phyloP scores from a whole-genome alignment of 495 filamentous ascomycete species.

The Neurospora terricola region DNA sequence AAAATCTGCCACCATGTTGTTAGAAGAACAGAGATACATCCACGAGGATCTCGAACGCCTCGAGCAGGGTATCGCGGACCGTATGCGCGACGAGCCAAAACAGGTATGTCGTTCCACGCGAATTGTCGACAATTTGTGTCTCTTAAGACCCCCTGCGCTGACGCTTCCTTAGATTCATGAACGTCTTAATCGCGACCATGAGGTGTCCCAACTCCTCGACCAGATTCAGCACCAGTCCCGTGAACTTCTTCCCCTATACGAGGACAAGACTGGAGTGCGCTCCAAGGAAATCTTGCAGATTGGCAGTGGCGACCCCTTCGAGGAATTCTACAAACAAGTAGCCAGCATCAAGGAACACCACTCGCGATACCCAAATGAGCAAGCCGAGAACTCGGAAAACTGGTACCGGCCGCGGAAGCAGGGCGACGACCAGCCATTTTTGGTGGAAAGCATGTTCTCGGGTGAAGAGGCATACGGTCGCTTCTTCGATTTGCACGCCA shows the following conservation, averaged over 20 bases:
- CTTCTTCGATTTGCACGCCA: constrained; percentile 74
- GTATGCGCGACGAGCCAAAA: constrained; percentile 76
- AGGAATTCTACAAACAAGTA: constrained; percentile 84
- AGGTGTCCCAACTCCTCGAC: constrained; percentile 74
- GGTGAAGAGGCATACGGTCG: constrained; percentile 89
- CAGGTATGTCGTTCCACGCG: constrained; percentile 49
- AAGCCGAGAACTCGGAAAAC: constrained; percentile 86
- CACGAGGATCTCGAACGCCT: constrained; percentile 93
- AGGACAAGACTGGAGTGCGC: constrained; percentile 60
- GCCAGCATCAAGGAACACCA: constrained; percentile 76
- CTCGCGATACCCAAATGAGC: constrained; percentile 84
- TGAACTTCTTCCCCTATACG: constrained; percentile 74
- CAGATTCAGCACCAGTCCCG: constrained; percentile 79
- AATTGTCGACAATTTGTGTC: neutral
- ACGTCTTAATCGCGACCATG: constrained; percentile 77
- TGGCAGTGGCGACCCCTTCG: constrained; percentile 78
- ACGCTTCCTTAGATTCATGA: constrained; percentile 62
- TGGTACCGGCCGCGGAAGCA: constrained; percentile 66
- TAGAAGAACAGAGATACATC: constrained; percentile 86
- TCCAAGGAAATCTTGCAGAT: constrained; percentile 75
- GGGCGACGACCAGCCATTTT: constrained; percentile 53
- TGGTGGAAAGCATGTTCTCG: constrained; percentile 86
- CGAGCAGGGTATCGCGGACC: constrained; percentile 87
- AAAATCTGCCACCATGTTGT: constrained; percentile 47
- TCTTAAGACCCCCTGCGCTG: constrained; percentile 7